Base-by-base conservation (phyloP, 352 stramenopile species). In the Phytophthora sp. region DNA sequence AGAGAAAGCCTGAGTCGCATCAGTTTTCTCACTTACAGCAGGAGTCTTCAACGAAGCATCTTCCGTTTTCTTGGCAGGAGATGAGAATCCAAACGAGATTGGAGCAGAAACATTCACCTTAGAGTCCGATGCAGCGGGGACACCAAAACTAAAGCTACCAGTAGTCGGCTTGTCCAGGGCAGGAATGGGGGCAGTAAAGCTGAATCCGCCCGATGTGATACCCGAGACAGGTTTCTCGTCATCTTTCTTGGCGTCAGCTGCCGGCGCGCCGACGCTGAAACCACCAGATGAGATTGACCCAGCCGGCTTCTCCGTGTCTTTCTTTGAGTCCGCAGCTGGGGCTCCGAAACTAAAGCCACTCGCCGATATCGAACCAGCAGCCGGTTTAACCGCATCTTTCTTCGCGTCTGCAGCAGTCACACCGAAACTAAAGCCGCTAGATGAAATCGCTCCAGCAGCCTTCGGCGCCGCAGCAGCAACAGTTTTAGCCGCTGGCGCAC, bases 321-420 rank as follows among this genome's bases (percentile, higher is more conserved):
- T 64, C 23, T 68, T 79, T 4, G 46, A 44, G 3, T 63, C 63
- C 5, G 31, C 24, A 33, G 39, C 11, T 21, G 71, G 58, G 33
- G 72, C 73, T n/a, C 80, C 78, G 31, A 93, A 91, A 23, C 66
- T 77, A 27, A 91, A 89, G 1, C 70, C 66, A 64, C 38, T 24
- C 21, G 69, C 60, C 7, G 75, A 59, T 49, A 71, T 74, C 7
- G 59, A 61, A 23, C 57, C 59, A 35, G 27, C 16, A 38, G 44
- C 20, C 20, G 69, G 49, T 29, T 77, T 79, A 7, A 66, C 60
- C 4, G 42, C 46, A 50, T 44, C 50, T 26, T 69, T 68, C 13
- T 69, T 69, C 7, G 53, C 21, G 16, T 78, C 56, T 2, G 57
- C n/a, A 1, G 54, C 4, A 11, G 71, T 33, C 6, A 16, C 57